Conservation (phyloP, 2,329 filamentous ascomycete genomes). For the Amphichorda felina region DNA sequence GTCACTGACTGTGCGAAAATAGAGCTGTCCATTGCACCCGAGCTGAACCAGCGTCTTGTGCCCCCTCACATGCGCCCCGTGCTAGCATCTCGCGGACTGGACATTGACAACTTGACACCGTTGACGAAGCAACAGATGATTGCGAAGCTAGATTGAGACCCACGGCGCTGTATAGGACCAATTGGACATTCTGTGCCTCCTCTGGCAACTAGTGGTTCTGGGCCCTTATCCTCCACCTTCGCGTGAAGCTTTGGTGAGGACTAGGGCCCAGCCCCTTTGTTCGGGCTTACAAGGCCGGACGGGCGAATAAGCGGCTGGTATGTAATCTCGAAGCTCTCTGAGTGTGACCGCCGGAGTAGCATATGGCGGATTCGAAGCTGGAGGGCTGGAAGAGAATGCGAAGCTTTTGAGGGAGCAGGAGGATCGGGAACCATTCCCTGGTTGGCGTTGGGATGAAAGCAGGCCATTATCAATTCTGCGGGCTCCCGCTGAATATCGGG, state of each 20-base stretch:
- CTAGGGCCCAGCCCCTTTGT: too few species aligned
- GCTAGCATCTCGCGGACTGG: constrained; percentile 67
- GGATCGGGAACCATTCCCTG: constrained; percentile 1
- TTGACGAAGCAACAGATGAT: constrained; percentile 94
- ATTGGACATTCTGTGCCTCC: constrained; percentile 1
- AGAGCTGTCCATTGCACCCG: constrained; percentile 94
- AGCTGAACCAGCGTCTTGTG: constrained; percentile 79
- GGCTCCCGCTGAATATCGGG: not conserved
- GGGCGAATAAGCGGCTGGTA: constrained; percentile 11
- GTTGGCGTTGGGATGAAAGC: constrained; percentile 1
- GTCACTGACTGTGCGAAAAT: constrained; percentile 2
- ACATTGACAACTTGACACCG: constrained; percentile 88
- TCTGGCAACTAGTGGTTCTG: not conserved
- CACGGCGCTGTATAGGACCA: constrained; percentile 12
- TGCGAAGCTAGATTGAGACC: constrained; percentile 83
- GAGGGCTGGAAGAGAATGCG: not conserved
- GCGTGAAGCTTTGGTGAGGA: constrained; percentile 7
- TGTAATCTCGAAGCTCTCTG: constrained; percentile 14
- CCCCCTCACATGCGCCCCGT: constrained; percentile 68
- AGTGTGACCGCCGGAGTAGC: not conserved
- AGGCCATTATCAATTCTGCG: not conserved
- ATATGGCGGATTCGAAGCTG: constrained; percentile 1
- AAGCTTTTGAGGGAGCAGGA: not conserved
- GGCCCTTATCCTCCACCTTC: not conserved
- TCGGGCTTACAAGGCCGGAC: constrained; percentile 9